A percentile compares a stretch with the other conserved stretches of the same genome.
Evolutionary conservation across 768 basidiomycete species (phyloP).

Genomic region (Lactifluus pinguis): DNA sequence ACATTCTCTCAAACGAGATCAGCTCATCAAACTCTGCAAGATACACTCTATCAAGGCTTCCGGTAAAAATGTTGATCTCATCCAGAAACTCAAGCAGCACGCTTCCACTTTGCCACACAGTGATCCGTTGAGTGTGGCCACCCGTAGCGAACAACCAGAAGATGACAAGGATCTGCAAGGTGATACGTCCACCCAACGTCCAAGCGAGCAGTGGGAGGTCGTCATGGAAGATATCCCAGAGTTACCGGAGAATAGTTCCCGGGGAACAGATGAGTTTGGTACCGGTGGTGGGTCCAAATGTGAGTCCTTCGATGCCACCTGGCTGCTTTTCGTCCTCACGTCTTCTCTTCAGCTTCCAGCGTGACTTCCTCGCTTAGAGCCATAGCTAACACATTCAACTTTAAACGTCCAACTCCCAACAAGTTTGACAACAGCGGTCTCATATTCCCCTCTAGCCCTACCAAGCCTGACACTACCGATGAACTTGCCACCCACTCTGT

Average conservation of each 20-base stretch:
- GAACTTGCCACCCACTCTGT: slow-evolving; percentile 14
- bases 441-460: slow-evolving; percentile 27
- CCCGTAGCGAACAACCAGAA: slow-evolving; percentile 37
- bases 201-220: slow-evolving; percentile 78
- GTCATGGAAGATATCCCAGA: slow-evolving; percentile 80
- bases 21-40: slow-evolving; percentile 81
- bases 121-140: slow-evolving; percentile 42
- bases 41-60: slow-evolving; percentile 69
- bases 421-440: slow-evolving; percentile 21
- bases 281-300: slow-evolving; percentile 51
- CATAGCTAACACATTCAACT: slow-evolving; percentile 64
- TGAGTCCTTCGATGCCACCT: slow-evolving; percentile 21
- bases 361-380: slow-evolving; percentile 68
- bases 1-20: slow-evolving; percentile 74
- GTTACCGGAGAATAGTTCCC: slow-evolving; percentile 42
- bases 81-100: slow-evolving; percentile 58
- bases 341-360: slow-evolving; percentile 36
- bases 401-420: slow-evolving; percentile 43
- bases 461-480: slow-evolving; percentile 22
- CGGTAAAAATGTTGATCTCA: slow-evolving; percentile 71
- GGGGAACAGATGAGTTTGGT: slow-evolving; percentile 66
- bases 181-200: slow-evolving; percentile 32
- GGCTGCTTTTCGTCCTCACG: neutral
- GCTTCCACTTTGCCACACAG: slow-evolving; percentile 50
- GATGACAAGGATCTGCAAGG: slow-evolving; percentile 23